Conservation (phyloP, 345 rosid species). For the Bruguiera parviflora region DNA sequence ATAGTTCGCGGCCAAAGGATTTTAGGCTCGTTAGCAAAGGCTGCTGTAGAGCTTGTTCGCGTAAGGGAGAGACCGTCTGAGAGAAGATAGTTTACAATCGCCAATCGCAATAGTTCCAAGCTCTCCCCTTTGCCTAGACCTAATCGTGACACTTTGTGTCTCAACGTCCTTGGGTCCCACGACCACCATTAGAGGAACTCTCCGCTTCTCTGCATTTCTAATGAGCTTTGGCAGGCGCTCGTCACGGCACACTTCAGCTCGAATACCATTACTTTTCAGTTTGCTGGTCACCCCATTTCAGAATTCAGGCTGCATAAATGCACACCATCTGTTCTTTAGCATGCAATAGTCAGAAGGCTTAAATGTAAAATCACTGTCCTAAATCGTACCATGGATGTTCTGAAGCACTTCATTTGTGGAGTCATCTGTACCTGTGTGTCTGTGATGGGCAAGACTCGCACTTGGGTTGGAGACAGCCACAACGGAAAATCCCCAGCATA, state of each 20-base stretch:
- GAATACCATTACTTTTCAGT: conserved; percentile 55
- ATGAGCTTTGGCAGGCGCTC: conserved; percentile 93
- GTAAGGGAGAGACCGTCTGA: too few species aligned
- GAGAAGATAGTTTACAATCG: conserved; percentile 35
- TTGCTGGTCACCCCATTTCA: conserved; percentile 56
- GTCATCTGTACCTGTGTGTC: conserved; percentile 62
- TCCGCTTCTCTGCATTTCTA: conserved; percentile 88
- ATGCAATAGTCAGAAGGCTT: neutral
- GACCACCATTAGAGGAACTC: conserved; percentile 85
- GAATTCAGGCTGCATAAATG: conserved; percentile 51
- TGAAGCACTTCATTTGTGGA: neutral
- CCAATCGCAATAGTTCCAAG: conserved; percentile 63
- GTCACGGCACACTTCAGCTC: conserved; percentile 80
- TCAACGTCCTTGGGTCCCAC: conserved; percentile 89
- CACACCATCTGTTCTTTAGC: neutral
- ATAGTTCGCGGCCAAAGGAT: too few species aligned
- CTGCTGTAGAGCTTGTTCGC: neutral
- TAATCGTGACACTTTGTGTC: conserved; percentile 57
- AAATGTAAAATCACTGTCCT: neutral
- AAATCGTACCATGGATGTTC: neutral
- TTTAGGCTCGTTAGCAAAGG: too few species aligned
- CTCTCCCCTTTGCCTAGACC: conserved; percentile 86
- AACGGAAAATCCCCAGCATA: conserved; percentile 96
- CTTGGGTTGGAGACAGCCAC: conserved; percentile 95
- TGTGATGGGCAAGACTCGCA: conserved; percentile 82